Conservation (phyloP, 345 rosid species). For the Salix exigua region DNA sequence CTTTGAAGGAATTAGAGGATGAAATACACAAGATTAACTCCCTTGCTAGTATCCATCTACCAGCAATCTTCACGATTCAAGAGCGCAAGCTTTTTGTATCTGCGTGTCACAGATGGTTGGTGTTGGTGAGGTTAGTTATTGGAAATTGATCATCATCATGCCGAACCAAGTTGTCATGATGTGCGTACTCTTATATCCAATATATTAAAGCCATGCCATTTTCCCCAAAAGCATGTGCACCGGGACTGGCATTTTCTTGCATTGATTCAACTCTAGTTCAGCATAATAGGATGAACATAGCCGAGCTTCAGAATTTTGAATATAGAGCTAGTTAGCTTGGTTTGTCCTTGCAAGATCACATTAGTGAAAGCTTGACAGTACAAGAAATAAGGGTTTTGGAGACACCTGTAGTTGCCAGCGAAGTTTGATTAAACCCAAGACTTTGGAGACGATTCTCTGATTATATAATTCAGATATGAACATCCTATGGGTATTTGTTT, state of each 20-base stretch:
- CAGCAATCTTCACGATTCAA: constrained; percentile 64
- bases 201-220: not conserved
- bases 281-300: not conserved
- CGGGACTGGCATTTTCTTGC: not conserved
- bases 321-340: not conserved
- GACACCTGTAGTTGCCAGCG: not conserved
- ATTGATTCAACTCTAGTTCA: not conserved
- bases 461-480: not conserved
- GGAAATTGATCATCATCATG: constrained; percentile 6
- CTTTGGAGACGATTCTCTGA: not conserved
- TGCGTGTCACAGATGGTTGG: constrained; percentile 37
- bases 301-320: not conserved
- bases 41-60: constrained; percentile 26
- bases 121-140: constrained; percentile 57
- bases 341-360: not conserved
- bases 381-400: not conserved
- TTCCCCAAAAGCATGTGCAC: not conserved
- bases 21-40: too few species aligned
- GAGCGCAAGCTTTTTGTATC: constrained; percentile 75
- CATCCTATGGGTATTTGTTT: not conserved
- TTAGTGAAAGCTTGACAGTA: not conserved
- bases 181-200: constrained; percentile 4
- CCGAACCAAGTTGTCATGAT: not conserved
- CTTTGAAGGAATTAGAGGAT: too few species aligned
- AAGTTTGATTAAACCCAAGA: not conserved